Evolutionary conservation across 2,329 filamentous ascomycete genomes (phyloP), one percentile per base, ranked within the genome.

Genomic region (Aspergillus sp.): DNA sequence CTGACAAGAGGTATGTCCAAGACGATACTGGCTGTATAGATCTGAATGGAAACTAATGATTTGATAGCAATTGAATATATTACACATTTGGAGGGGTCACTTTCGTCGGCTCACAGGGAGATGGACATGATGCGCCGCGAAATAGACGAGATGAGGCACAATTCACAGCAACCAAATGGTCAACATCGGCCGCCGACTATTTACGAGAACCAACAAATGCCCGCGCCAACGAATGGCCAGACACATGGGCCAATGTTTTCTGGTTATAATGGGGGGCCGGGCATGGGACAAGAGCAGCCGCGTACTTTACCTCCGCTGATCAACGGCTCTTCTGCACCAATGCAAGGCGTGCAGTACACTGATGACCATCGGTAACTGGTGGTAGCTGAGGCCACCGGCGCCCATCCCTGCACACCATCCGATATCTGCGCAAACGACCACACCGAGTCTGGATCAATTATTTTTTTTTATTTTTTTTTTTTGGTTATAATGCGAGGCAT

Each of bases 261-360:
- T 47, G 67, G 63, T 17, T 71, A 72, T 57, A 62, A 64, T 27
- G 64, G 69, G 43, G 65, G 68, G 19, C 31, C 70, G 6, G 59
- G 61, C 21, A 69, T 73, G 56, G 52, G 65, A n/a, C 70, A 71
- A 19, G 78, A 80, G 37, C 74, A 77, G 55, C 73, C 77, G 40
- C 74, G 78, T 41, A 80, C 78, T 4, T 66, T 81, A 5, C 79
- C 79, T 41, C 79, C 79, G 4, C 66, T 81, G 15, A 74, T 79
- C 66, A 80, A 78, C 63, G 75, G 75, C 8, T 71, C 74, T 3
- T 65, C 70, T 21, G 75, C 75, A 15, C 72, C 75, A 12, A 81
- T 81, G 79, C 79, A 81, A 67, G 79, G 79, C 15, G 75, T 81
- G 41, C 78, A 81, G 62, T 81, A 81, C 66, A 75, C 75, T n/a